Evolutionary conservation across 2,329 filamentous ascomycete species (phyloP).

Genomic region (Phialophora expanda): DNA sequence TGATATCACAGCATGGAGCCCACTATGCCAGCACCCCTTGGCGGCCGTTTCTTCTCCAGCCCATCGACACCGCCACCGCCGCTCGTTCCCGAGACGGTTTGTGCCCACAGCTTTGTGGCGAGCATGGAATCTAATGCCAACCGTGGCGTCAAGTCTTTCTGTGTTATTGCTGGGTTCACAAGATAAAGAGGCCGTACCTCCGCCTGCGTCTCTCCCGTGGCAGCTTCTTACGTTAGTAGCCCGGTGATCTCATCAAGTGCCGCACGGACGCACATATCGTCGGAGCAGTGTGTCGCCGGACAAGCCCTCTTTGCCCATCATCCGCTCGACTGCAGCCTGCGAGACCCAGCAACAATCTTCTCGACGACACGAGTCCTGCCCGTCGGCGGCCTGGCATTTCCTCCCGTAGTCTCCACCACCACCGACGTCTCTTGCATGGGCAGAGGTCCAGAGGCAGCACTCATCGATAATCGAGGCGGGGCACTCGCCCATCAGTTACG

Average conservation of each 20-base stretch:
- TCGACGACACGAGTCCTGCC: not conserved
- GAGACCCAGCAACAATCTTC: not conserved
- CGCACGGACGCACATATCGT: not conserved
- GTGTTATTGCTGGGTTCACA: not conserved
- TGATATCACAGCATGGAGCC: not conserved
- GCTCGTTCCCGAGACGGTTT: not conserved
- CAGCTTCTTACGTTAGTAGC: not conserved
- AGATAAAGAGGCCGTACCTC: not conserved
- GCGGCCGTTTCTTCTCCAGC: not conserved
- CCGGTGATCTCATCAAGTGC: not conserved
- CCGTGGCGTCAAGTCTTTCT: not conserved
- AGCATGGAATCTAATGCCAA: not conserved
- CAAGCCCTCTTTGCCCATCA: not conserved
- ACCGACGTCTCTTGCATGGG: not conserved
- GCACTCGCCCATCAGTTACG: not conserved
- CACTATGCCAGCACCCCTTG: not conserved
- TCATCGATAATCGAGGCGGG: not conserved
- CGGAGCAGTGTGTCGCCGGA: not conserved
- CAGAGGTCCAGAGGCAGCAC: not conserved
- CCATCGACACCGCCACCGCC: not conserved
- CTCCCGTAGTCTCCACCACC: not conserved
- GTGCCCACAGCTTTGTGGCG: not conserved
- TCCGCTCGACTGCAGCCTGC: not conserved
- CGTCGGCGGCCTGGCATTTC: not conserved
- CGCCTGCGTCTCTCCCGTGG: not conserved